Evolutionary conservation across 441 rosid genomes (phyloP).

Genomic region (Syzygium syzygioides): DNA sequence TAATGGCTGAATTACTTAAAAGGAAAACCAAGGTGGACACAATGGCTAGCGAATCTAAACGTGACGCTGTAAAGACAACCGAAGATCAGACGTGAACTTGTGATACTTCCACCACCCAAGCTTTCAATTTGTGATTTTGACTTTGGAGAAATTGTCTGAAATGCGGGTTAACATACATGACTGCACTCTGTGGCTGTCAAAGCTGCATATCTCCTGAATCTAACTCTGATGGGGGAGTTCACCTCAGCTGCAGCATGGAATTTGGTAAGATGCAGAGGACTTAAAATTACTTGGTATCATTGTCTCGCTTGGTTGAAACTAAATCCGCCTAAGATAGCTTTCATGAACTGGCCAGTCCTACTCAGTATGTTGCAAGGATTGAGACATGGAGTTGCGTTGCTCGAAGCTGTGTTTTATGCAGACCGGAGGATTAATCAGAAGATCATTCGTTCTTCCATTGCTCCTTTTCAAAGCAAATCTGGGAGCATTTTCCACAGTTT

Average conservation of each 20-base stretch:
- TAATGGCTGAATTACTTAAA: neutral
- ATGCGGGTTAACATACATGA: neutral
- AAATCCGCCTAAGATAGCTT: neutral
- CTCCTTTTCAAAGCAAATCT: neutral
- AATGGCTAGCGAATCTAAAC: neutral
- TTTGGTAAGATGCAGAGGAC: neutral
- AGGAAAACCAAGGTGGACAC: neutral
- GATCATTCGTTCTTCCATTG: neutral
- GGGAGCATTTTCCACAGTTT: neutral
- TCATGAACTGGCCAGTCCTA: neutral
- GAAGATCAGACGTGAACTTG: too few species aligned
- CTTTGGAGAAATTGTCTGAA: neutral
- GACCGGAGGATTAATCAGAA: neutral
- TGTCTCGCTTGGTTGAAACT: neutral
- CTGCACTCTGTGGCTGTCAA: neutral
- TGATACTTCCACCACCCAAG: too few species aligned
- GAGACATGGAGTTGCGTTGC: neutral
- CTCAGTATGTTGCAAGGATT: neutral
- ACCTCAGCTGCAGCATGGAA: neutral
- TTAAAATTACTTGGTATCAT: neutral
- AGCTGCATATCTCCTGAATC: neutral
- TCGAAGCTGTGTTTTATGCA: neutral
- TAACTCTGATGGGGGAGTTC: neutral
- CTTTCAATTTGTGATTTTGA: neutral
- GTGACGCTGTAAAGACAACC: neutral